Conservation (phyloP, 768 basidiomycete genomes). For the Leucosporidium creatinivorum region DNA sequence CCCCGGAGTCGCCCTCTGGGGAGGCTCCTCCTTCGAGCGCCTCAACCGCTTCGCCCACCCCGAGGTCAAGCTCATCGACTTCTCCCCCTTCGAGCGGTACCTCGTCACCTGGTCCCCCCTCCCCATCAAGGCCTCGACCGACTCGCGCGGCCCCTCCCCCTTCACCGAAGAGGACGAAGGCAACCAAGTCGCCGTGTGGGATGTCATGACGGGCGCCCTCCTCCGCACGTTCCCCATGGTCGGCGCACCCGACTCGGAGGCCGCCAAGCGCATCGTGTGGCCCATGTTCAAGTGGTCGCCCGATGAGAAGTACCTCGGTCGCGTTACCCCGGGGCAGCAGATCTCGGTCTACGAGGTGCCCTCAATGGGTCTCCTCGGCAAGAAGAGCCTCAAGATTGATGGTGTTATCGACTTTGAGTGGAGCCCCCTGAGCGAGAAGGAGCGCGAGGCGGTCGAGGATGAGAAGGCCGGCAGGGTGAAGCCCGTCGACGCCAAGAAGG, state of each 20-base stretch:
- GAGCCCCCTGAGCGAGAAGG: constrained; percentile 87
- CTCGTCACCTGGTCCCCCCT: constrained; percentile 96
- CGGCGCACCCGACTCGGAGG: constrained; percentile 41
- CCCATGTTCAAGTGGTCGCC: constrained; percentile 95
- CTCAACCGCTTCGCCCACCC: constrained; percentile 91
- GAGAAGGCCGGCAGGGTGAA: constrained; percentile 37
- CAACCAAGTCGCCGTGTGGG: constrained; percentile 96
- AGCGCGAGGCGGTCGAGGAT: constrained; percentile 43
- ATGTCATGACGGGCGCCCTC: constrained; percentile 84
- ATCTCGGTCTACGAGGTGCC: constrained; percentile 96
- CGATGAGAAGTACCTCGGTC: constrained; percentile 89
- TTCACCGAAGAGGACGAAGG: constrained; percentile 93
- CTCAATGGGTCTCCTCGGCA: constrained; percentile 84
- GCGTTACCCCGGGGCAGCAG: constrained; percentile 79
- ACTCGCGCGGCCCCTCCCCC: constrained; percentile 52
- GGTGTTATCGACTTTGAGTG: constrained; percentile 98
- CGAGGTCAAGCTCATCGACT: constrained; percentile 88
- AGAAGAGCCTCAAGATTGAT: constrained; percentile 94
- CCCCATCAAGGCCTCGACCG: constrained; percentile 61
- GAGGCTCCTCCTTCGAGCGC: constrained; percentile 79
- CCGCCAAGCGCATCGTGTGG: constrained; percentile 65
- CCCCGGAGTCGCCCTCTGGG: constrained; percentile 93
- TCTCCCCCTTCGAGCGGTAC: constrained; percentile 94
- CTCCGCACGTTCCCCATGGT: constrained; percentile 82
- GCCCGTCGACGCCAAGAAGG: constrained; percentile 50